Evolutionary conservation across 495 filamentous ascomycete genomes (phyloP).

Genomic region (Aspergillus sparsus): DNA sequence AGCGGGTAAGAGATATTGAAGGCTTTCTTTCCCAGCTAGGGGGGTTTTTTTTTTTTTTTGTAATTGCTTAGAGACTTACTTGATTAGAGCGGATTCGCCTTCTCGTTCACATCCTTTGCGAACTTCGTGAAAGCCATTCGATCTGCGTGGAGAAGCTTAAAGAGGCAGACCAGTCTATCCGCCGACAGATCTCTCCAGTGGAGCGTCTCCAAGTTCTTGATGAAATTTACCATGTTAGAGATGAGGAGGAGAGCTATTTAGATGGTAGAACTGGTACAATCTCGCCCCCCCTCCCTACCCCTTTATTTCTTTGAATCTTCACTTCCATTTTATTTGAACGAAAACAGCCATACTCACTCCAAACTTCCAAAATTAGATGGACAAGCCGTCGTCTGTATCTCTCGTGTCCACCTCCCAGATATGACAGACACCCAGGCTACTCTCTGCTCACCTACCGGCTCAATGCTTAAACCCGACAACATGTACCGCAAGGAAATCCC

Average conservation of each 20-base stretch:
- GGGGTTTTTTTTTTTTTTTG: not conserved
- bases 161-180: slow-evolving; percentile 46
- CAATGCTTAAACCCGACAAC: slow-evolving; percentile 15
- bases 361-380: slow-evolving; percentile 14
- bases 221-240: slow-evolving; percentile 66
- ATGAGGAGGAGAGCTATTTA: slow-evolving; percentile 59
- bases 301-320: not conserved
- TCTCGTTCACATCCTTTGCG: slow-evolving; percentile 59
- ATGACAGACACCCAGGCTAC: slow-evolving; percentile 21
- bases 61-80: not conserved
- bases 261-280: slow-evolving; percentile 57
- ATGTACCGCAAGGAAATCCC: slow-evolving; percentile 24
- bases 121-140: slow-evolving; percentile 39
- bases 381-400: slow-evolving; percentile 31
- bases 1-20: slow-evolving; percentile 50
- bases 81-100: slow-evolving; percentile 59
- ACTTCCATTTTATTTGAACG: not conserved
- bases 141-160: slow-evolving; percentile 39
- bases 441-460: slow-evolving; percentile 14
- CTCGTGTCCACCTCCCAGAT: slow-evolving; percentile 38
- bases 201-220: slow-evolving; percentile 51
- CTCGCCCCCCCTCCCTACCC: not conserved
- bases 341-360: not conserved
- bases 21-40: too few species aligned
- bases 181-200: slow-evolving; percentile 41